phyloP scores from a whole-genome alignment of 2,329 filamentous ascomycete species.

The Calonectria pauciramosa region DNA sequence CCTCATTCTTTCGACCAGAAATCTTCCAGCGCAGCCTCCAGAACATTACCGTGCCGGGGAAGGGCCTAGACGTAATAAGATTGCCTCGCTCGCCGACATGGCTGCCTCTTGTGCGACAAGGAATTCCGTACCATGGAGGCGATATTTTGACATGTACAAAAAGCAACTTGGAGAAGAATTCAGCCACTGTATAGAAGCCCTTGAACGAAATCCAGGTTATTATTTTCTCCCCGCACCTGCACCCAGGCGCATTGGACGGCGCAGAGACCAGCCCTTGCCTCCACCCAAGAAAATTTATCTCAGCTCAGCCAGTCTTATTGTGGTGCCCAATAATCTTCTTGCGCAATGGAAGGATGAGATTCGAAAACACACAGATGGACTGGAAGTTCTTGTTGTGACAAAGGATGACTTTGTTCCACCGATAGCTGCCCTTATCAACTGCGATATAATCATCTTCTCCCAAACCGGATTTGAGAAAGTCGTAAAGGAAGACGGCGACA shows the following conservation, averaged over 20 bases:
- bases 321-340: conserved; percentile 87
- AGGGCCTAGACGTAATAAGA: conserved; percentile 55
- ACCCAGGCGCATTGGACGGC: conserved; percentile 45
- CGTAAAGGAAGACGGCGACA: conserved; percentile 51
- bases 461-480: conserved; percentile 78
- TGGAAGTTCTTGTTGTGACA: conserved; percentile 76
- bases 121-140: conserved; percentile 78
- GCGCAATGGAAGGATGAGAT: conserved; percentile 90
- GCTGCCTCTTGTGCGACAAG: conserved; percentile 78
- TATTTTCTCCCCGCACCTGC: conserved; percentile 69
- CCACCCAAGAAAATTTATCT: conserved; percentile 69
- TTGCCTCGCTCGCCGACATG: conserved; percentile 81
- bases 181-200: conserved; percentile 65
- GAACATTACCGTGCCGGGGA: conserved; percentile 66
- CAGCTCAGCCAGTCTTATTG: conserved; percentile 78
- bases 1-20: conserved; percentile 80
- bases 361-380: conserved; percentile 76
- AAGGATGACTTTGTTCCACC: conserved; percentile 68
- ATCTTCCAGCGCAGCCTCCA: conserved; percentile 76
- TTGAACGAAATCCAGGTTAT: conserved; percentile 69
- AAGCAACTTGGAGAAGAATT: conserved; percentile 63
- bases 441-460: conserved; percentile 85
- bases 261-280: conserved; percentile 24
- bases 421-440: conserved; percentile 69
- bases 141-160: conserved; percentile 68